Percentiles rank a stretch among this genome's conserved stretches.
These are phyloP conservation scores for Tuber brumale DNA, from an alignment of 495 filamentous ascomycete species.

Conservation along the genomic window DNA sequence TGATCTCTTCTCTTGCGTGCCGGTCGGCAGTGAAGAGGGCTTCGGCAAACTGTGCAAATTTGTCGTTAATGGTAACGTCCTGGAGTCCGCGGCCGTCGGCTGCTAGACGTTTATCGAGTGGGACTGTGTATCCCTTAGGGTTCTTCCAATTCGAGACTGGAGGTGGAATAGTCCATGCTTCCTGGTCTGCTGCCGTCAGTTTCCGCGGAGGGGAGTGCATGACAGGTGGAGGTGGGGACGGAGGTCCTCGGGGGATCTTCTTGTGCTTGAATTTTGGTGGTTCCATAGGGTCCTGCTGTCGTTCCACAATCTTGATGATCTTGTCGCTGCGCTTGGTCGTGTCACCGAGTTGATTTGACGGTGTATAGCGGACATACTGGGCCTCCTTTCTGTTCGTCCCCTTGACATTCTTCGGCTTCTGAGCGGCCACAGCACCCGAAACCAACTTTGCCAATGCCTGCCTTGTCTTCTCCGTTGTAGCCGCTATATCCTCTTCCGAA, in stretches of 20 bases:
- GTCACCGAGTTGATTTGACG: slow-evolving; percentile 95
- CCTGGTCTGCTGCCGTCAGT: slow-evolving; percentile 93
- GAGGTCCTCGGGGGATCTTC: slow-evolving; percentile 92
- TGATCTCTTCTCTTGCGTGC: slow-evolving; percentile 91
- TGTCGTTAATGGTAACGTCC: slow-evolving; percentile 97
- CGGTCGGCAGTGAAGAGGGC: slow-evolving; percentile 88
- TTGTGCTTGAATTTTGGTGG: slow-evolving; percentile 98
- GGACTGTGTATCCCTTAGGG: slow-evolving; percentile 94
- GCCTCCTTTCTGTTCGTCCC: slow-evolving; percentile 69
- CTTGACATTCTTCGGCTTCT: slow-evolving; percentile 93
- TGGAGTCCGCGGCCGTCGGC: slow-evolving; percentile 88
- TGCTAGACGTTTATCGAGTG: slow-evolving; percentile 92
- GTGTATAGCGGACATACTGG: slow-evolving; percentile 92
- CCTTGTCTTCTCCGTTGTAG: slow-evolving; percentile 79
- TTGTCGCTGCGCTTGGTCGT: slow-evolving; percentile 79
- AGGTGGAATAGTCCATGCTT: slow-evolving; percentile 91
- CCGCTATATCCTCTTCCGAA: slow-evolving; percentile 72
- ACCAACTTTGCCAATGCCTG: slow-evolving; percentile 76
- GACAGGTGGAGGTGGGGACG: slow-evolving; percentile 83
- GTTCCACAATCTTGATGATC: slow-evolving; percentile 96
- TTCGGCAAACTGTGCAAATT: slow-evolving; percentile 94
- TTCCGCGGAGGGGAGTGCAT: slow-evolving; percentile 95
- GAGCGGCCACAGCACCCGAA: slow-evolving; percentile 74
- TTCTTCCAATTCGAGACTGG: slow-evolving; percentile 99
- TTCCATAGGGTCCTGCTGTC: slow-evolving; percentile 94